Evolutionary conservation across 345 rosid species (phyloP).

Genomic region (Camelina neglecta): DNA sequence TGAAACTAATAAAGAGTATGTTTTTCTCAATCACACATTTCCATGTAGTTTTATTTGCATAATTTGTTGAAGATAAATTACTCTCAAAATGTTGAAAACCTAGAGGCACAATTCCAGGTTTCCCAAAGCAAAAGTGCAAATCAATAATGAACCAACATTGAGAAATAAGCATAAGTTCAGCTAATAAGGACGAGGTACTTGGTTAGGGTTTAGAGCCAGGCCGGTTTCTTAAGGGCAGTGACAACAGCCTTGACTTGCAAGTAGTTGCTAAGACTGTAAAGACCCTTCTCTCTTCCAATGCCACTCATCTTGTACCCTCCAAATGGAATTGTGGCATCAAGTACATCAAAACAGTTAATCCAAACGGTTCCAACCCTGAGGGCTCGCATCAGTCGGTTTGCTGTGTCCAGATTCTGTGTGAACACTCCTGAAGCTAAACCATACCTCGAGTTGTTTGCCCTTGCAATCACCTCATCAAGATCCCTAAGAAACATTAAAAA

Average conservation of each 20-base stretch:
- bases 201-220: constrained; percentile 68
- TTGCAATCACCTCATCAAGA: constrained; percentile 65
- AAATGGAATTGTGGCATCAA: constrained; percentile 86
- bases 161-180: too few species aligned
- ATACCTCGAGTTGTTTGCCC: constrained; percentile 63
- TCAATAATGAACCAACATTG: not conserved
- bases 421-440: constrained; percentile 93
- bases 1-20: constrained; percentile 5
- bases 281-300: constrained; percentile 85
- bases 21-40: constrained; percentile 6
- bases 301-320: constrained; percentile 99
- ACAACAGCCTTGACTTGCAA: constrained; percentile 96
- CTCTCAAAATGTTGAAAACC: constrained; percentile 25
- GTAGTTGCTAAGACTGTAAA: constrained; percentile 74
- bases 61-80: constrained; percentile 8
- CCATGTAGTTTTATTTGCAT: constrained; percentile 4
- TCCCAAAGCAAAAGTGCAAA: constrained; percentile 22
- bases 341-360: constrained; percentile 78
- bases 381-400: constrained; percentile 73
- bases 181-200: not conserved
- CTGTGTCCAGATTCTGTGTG: constrained; percentile 76
- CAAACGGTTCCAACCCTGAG: constrained; percentile 75
- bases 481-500: constrained; percentile 54
- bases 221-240: constrained; percentile 75
- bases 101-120: constrained; percentile 6